phyloP scores from a whole-genome alignment of 306 rosid genomes.

The Cucumis sativus region Cucumber_9930_V3 NC_026657.2:34582501-34583000 shows the following conservation, averaged over 20 bases:
- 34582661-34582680: background rate
- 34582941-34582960: background rate
- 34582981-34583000: background rate
- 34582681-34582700: background rate
- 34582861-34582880: too few species aligned
- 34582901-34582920: background rate
- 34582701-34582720: background rate
- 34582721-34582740: slow-evolving; percentile 1
- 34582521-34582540: background rate
- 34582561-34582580: background rate
- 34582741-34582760: slow-evolving; percentile 1
- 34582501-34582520: background rate
- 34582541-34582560: too few species aligned
- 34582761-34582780: background rate
- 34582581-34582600: background rate
- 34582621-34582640: background rate
- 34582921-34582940: background rate
- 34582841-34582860: background rate
- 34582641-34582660: background rate
- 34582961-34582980: background rate
- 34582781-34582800: background rate
- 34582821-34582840: background rate
- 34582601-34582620: background rate
- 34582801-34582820: background rate
- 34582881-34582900: background rate